Percentiles rank a stretch among this genome's conserved stretches.
phyloP scores from a whole-genome alignment of 305 asterid species.

The Fraxinus latifolia region DNA sequence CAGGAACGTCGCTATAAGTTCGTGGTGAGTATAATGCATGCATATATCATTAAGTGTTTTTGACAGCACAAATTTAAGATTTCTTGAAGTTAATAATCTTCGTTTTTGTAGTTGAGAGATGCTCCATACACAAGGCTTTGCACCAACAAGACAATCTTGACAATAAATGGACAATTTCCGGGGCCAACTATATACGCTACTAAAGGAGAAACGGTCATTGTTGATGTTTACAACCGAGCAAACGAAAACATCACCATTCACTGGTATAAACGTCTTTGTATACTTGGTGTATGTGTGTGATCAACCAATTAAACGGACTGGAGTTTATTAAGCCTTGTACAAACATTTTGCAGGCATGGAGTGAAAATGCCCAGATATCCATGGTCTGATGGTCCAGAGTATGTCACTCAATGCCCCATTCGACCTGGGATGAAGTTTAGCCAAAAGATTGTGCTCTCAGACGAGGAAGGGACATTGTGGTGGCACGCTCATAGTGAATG shows the following conservation, averaged over 20 bases:
- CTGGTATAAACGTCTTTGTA: too few species aligned
- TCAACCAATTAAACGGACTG: background rate
- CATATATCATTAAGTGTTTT: background rate
- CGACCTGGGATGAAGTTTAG: conserved; percentile 48
- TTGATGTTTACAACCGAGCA: too few species aligned
- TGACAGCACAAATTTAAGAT: background rate
- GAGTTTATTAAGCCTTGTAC: background rate
- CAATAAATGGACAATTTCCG: too few species aligned
- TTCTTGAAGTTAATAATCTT: background rate
- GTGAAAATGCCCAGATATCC: background rate
- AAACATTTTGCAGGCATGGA: background rate
- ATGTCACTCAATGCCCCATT: conserved; percentile 61
- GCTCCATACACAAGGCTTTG: too few species aligned
- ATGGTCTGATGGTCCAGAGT: background rate
- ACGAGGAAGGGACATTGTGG: conserved; percentile 70
- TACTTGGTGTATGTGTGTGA: background rate
- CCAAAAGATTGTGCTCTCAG: conserved; percentile 49
- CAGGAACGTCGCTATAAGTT: too few species aligned
- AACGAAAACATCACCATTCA: too few species aligned
- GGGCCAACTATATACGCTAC: too few species aligned
- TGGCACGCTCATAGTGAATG: conserved; percentile 83
- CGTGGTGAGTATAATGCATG: background rate
- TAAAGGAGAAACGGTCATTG: too few species aligned
- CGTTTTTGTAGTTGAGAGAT: too few species aligned
- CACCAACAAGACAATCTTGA: too few species aligned